Evolutionary conservation across 371 early-diverging fungal species (phyloP).

Genomic region (Mucor lusitanicus): DNA sequence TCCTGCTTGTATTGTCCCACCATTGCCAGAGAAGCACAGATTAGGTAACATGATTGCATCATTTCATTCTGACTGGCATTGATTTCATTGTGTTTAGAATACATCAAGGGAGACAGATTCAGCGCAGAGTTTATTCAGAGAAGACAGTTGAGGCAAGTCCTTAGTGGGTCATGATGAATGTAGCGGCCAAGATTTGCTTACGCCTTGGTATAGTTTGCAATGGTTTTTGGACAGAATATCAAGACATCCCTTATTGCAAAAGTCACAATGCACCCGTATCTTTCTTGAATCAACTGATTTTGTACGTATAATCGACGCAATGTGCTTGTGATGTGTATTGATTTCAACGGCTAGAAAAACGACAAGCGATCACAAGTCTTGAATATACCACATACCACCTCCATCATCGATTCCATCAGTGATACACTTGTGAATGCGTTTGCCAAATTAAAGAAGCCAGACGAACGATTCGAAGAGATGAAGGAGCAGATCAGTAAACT

Average conservation of each 20-base stretch:
- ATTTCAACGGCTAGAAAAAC: slow-evolving; percentile 28
- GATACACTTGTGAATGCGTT: slow-evolving; percentile 91
- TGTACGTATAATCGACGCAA: slow-evolving; percentile 34
- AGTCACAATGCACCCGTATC: slow-evolving; percentile 63
- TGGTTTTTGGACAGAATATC: slow-evolving; percentile 82
- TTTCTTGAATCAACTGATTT: slow-evolving; percentile 85
- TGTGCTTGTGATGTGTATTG: not conserved
- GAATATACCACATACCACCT: slow-evolving; percentile 28
- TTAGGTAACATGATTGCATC: slow-evolving; percentile 54
- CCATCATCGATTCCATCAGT: slow-evolving; percentile 41
- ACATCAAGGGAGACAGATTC: slow-evolving; percentile 91
- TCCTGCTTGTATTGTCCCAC: slow-evolving; percentile 83
- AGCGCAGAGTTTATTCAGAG: slow-evolving; percentile 84
- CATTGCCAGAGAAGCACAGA: slow-evolving; percentile 88
- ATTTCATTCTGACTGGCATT: not conserved
- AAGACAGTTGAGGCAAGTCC: slow-evolving; percentile 64
- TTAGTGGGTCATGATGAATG: not conserved
- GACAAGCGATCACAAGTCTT: slow-evolving; percentile 37
- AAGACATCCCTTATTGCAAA: slow-evolving; percentile 83
- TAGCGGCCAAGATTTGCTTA: not conserved
- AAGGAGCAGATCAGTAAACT: slow-evolving; percentile 79
- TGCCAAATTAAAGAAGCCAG: slow-evolving; percentile 86
- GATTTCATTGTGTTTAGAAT: slow-evolving; percentile 51
- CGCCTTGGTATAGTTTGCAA: slow-evolving; percentile 55
- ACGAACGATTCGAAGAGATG: slow-evolving; percentile 83